Conservation (phyloP, 2,329 filamentous ascomycete species). For the Amauroascus verrucosus region DNA sequence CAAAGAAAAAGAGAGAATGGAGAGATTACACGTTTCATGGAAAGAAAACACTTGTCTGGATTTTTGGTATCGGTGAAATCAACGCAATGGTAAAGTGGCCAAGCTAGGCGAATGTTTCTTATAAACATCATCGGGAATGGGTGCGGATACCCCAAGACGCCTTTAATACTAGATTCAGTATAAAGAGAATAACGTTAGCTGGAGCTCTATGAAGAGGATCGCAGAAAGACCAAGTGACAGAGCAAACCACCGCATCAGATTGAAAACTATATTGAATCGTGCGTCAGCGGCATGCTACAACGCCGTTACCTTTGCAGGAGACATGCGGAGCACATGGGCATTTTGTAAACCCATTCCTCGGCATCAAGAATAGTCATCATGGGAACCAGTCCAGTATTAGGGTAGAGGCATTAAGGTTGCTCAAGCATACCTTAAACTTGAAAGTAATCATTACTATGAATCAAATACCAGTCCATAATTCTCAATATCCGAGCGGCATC, state of each 20-base stretch:
- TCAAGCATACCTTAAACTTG: neutral
- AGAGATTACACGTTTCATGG: too few species aligned
- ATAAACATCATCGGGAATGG: too few species aligned
- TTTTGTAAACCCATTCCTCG: constrained; percentile 11
- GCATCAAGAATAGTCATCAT: neutral
- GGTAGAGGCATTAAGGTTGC: neutral
- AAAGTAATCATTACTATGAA: neutral
- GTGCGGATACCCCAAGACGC: neutral
- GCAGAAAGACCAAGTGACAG: neutral
- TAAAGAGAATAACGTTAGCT: neutral
- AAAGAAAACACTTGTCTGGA: too few species aligned
- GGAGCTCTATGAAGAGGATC: neutral
- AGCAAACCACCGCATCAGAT: constrained; percentile 24
- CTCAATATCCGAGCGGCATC: too few species aligned
- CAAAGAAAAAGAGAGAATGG: neutral
- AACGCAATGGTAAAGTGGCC: too few species aligned
- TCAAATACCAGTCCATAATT: neutral
- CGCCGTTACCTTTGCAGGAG: constrained; percentile 19
- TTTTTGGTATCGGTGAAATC: too few species aligned
- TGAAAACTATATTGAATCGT: constrained; percentile 35
- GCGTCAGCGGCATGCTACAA: constrained; percentile 33
- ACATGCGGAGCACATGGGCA: constrained; percentile 18
- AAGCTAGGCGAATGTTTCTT: too few species aligned
- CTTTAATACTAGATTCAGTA: neutral
- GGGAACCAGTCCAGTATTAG: neutral